Evolutionary conservation across 257 asterid species (phyloP), one percentile per base, ranked within the genome.

Genomic region (Coffea canephora): DNA sequence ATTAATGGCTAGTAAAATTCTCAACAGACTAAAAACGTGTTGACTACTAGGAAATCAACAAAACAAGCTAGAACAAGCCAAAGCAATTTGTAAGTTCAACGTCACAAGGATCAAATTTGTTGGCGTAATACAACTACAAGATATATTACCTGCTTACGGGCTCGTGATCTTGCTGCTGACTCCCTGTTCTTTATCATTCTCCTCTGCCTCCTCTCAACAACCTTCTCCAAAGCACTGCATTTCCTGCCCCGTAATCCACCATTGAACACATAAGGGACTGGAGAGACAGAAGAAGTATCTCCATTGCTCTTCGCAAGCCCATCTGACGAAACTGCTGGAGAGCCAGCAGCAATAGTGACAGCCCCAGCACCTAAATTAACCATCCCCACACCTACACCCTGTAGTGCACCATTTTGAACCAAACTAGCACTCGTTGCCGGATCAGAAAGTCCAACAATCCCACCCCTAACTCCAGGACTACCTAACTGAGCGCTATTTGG

Each of bases 131-230:
- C 57, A 39, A 41, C 61, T 11, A 54, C 45, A 48, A 66, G 25
- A 59, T 27, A 48, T 75, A 85, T 84, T 39, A 95, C 98, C 98
- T 95, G 98, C 82, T 95, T 95, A 68, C 98, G 94, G 76, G 98
- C 98, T 66, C 98, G 88, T 68, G 98, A 95, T 80, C 98, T 89
- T 36, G 98, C 98, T 85, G 98, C 98, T 3, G 98, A 95, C 85
- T 95, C 98, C 82, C 98, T 76, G 80, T 95, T 95, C 82, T 95
- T 95, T 8, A 95, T 93, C 98, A 95, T 95, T 86, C 98, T 93
- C 88, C 94, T 93, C 75, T 93, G 98, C 89, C 98, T 89, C 87
- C 98, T 91, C 39, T 95, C 98, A 54, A 95, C 95, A 76, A 90
- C 97, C 85, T 93, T 95, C 85, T 95, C 98, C 87, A 95, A 65